Conservation (phyloP, 768 basidiomycete genomes). For the Trametes elegans region DNA sequence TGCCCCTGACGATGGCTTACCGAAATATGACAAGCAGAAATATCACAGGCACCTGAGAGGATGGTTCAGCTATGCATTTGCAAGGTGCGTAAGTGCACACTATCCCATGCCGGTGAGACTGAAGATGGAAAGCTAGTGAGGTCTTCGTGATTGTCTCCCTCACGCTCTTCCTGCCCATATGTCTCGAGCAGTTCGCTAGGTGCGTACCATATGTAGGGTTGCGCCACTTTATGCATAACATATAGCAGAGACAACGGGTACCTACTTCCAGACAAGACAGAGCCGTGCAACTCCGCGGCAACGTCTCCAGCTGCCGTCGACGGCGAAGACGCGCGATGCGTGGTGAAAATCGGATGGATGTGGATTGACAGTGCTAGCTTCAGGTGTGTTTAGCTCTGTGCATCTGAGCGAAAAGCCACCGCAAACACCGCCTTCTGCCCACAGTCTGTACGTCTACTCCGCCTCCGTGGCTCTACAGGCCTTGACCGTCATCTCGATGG, state of each 20-base stretch:
- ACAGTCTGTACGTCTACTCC: conserved; percentile 85
- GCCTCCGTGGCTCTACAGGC: conserved; percentile 88
- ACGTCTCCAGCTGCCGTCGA: conserved; percentile 11
- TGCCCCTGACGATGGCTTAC: neutral
- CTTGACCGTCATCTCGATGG: conserved; percentile 93
- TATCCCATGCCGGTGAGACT: neutral
- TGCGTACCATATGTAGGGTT: neutral
- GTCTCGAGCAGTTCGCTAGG: conserved; percentile 79
- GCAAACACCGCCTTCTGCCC: no score
- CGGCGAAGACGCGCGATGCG: conserved; percentile 55
- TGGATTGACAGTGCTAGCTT: conserved; percentile 95
- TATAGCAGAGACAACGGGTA: conserved; percentile 71
- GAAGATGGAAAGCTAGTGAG: conserved; percentile 44
- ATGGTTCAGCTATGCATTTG: conserved; percentile 86
- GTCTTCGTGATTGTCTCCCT: conserved; percentile 81
- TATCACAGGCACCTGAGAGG: conserved; percentile 49
- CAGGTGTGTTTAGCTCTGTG: conserved; percentile 54
- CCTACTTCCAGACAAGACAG: conserved; percentile 61
- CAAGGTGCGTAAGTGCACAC: conserved; percentile 49
- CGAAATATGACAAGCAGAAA: conserved; percentile 19
- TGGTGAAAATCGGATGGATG: conserved; percentile 74
- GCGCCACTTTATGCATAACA: neutral
- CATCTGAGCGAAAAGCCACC: neutral
- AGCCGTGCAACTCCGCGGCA: conserved; percentile 46
- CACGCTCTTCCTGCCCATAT: conserved; percentile 81